Evolutionary conservation across 2,329 filamentous ascomycete genomes (phyloP).

Genomic region (Epichloe scottii): DNA sequence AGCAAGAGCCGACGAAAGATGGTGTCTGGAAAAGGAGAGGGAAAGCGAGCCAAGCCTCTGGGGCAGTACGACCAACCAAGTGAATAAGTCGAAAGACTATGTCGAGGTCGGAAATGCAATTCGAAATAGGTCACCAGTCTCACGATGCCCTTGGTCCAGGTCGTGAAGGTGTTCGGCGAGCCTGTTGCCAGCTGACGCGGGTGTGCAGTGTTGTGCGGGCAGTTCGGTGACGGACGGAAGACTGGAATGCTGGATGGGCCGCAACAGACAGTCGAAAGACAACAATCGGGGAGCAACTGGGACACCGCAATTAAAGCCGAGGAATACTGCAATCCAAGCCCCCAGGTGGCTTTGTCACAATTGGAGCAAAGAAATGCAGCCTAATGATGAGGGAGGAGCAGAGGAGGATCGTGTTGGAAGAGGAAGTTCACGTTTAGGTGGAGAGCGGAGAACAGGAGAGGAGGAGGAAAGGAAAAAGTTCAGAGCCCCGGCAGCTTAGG

Average conservation of each 20-base stretch:
- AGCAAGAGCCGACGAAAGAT: background rate
- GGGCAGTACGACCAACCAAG: background rate
- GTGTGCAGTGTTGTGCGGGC: background rate
- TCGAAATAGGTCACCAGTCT: background rate
- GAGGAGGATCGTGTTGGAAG: background rate
- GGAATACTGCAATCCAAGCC: background rate
- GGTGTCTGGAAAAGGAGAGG: background rate
- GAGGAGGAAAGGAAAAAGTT: background rate
- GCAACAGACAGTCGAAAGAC: slow-evolving; percentile 7
- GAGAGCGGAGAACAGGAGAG: slow-evolving; percentile 14
- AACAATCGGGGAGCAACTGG: background rate
- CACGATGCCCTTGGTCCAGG: background rate
- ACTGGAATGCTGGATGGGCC: slow-evolving; percentile 10
- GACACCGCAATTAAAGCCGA: slow-evolving; percentile 1
- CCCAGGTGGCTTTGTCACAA: background rate
- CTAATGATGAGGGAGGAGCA: background rate
- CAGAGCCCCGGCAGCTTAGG: too few relatives aligned
- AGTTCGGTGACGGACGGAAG: background rate
- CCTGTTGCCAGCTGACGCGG: background rate
- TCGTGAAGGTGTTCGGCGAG: background rate
- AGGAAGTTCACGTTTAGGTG: background rate
- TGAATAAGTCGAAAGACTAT: background rate
- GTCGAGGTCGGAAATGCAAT: background rate
- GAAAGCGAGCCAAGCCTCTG: background rate
- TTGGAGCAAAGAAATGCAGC: background rate